Evolutionary conservation across 768 basidiomycete genomes (phyloP), one percentile per base, ranked within the genome.

Genomic region (Leucosporidium scottii): DNA sequence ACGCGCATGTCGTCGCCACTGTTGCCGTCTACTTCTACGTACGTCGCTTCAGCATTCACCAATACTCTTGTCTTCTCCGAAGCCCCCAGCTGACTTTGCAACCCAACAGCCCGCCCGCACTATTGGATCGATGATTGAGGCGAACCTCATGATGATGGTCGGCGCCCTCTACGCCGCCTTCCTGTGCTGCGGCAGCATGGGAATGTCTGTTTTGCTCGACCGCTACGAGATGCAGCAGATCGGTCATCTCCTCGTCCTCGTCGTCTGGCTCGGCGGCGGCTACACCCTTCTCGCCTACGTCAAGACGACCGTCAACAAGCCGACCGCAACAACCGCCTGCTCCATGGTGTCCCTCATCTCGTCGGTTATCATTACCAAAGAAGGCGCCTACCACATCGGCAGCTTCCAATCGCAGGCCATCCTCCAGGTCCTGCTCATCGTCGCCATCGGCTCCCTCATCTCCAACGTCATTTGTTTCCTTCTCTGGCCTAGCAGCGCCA

Each of bases 91-190:
- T 51, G 23, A 51, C 50, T 4, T 51, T 8, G 21, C 50, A 5
- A 54, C 23, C 13, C 3, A 8, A 13, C 25, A 54, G 73, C 94
- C 94, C 6, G 93, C 93, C 31, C 93, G 94, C 75, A 93, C 91
- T 0, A 80, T 89, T 7, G 96, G 94, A 7, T 88, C 84, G 0
- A 98, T 98, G 93, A 78, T 94, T 51, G 91, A 97, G 76, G 91
- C 93, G 15, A 86, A 91, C 73, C 79, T 88, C 9, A 93, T 84
- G 7, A 50, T 48, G 50, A 34, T 59, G 34, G 34, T 71, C 77
- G 96, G 90, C 75, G 72, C 88, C 44, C 61, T 78, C 44, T 75
- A 79, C 56, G 76, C 78, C 79, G 39, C 34, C 2, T 58, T 58
- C 57, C 90, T 50, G 58, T 63, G 47, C 56, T 59, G 58, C 73